Evolutionary conservation across 2,329 filamentous ascomycete species (phyloP).

Genomic region (Chrysosporium keratinophilum): DNA sequence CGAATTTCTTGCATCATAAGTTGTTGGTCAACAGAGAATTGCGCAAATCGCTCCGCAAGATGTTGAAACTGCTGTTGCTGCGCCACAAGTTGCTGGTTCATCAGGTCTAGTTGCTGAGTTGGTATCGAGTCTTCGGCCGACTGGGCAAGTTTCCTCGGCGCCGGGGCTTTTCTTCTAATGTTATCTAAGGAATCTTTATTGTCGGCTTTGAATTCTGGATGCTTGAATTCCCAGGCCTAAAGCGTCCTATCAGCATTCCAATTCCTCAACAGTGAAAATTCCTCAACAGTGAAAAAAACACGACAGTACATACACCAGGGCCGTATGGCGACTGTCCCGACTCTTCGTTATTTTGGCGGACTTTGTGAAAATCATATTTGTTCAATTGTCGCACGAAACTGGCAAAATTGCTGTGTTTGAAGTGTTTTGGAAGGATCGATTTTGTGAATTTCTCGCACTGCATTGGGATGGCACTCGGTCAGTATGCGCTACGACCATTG

Average conservation of each 20-base stretch:
- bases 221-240: constrained; percentile 91
- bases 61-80: constrained; percentile 88
- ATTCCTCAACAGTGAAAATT: background rate
- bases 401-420: constrained; percentile 98
- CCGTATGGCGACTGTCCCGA: constrained; percentile 73
- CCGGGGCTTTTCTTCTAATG: constrained; percentile 88
- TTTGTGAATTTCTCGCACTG: constrained; percentile 98
- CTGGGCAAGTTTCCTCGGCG: constrained; percentile 63
- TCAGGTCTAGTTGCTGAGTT: constrained; percentile 76
- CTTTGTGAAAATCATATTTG: constrained; percentile 98
- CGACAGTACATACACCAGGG: constrained; percentile 50
- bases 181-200: constrained; percentile 96
- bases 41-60: constrained; percentile 72
- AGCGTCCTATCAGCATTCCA: background rate
- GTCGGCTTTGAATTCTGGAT: constrained; percentile 89
- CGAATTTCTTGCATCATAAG: constrained; percentile 55
- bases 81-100: constrained; percentile 78
- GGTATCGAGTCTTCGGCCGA: constrained; percentile 65
- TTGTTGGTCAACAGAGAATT: constrained; percentile 58
- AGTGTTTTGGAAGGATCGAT: constrained; percentile 91
- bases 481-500: background rate
- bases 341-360: constrained; percentile 81
- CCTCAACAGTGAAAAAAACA: background rate
- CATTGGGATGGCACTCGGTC: background rate
- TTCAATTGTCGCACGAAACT: constrained; percentile 93